Evolutionary conservation across 768 basidiomycete species (phyloP).

Genomic region (Boletus reticulatus): DNA sequence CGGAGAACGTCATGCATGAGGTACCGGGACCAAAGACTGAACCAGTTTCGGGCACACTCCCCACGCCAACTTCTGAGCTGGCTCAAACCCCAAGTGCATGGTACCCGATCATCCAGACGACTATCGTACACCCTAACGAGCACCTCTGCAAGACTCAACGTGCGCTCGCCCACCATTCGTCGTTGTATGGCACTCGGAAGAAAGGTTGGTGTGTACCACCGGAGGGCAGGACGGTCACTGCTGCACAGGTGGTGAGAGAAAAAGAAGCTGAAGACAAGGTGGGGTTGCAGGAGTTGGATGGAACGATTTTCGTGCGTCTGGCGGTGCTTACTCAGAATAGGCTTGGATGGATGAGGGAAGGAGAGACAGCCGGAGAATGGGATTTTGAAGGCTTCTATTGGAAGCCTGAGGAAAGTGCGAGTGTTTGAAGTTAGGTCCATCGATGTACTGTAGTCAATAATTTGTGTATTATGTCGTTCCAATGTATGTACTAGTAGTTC

Average conservation of each 20-base stretch:
- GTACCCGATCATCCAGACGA: constrained; percentile 52
- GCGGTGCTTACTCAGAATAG: constrained; percentile 50
- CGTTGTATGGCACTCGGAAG: constrained; percentile 40
- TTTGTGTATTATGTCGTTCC: no score
- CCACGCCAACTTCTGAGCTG: constrained; percentile 31
- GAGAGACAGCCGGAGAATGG: constrained; percentile 26
- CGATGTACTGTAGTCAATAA: no score
- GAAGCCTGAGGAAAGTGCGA: neutral
- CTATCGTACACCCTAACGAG: constrained; percentile 57
- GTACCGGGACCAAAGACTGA: constrained; percentile 18
- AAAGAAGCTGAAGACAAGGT: constrained; percentile 27
- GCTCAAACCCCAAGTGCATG: constrained; percentile 51
- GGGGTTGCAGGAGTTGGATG: constrained; percentile 42
- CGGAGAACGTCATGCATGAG: constrained; percentile 35
- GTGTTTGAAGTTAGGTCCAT: no score
- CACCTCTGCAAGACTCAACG: constrained; percentile 49
- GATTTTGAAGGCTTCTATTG: constrained; percentile 19
- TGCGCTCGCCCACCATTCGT: constrained; percentile 44
- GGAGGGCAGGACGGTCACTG: constrained; percentile 12
- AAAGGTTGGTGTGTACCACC: constrained; percentile 23
- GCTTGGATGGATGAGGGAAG: constrained; percentile 41
- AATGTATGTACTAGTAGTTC: no score
- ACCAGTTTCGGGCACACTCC: constrained; percentile 29
- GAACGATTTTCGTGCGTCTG: constrained; percentile 59
- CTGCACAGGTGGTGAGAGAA: constrained; percentile 18